Percentiles rank a stretch among this genome's conserved stretches.
Evolutionary conservation across 805 yeast species (phyloP).

Genomic region (Tetrapisispora fleetii): DNA sequence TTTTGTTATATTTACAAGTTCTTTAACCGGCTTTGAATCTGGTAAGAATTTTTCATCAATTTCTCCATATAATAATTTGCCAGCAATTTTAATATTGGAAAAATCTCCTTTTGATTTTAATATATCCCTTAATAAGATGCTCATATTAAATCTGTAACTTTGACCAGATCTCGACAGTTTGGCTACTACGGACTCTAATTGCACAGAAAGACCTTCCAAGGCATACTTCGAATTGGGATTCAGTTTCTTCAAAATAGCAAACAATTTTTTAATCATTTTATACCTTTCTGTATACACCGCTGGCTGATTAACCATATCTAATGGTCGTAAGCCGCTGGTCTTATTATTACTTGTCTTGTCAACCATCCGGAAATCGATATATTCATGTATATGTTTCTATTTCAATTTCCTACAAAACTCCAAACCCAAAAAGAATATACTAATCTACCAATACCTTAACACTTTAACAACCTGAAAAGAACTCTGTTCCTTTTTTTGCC

Average conservation of each 20-base stretch:
- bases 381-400: no score
- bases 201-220: slow-evolving; percentile 16
- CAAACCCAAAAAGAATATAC: no score
- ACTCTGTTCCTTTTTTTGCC: no score
- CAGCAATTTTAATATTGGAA: slow-evolving; percentile 15
- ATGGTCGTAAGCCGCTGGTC: slow-evolving; percentile 15
- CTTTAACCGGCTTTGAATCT: background rate
- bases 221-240: slow-evolving; percentile 9
- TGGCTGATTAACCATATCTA: slow-evolving; percentile 23
- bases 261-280: slow-evolving; percentile 23
- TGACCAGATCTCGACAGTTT: slow-evolving; percentile 20
- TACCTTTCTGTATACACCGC: slow-evolving; percentile 26
- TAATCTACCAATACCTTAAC: no score
- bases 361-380: background rate
- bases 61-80: slow-evolving; percentile 9
- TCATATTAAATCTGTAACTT: slow-evolving; percentile 25
- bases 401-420: no score
- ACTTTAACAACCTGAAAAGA: no score
- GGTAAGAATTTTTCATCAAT: background rate
- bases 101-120: slow-evolving; percentile 23
- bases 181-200: slow-evolving; percentile 22
- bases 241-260: slow-evolving; percentile 12
- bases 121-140: slow-evolving; percentile 25
- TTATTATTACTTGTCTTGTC: background rate
- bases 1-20: slow-evolving; percentile 5